Conservation (phyloP, 441 rosid genomes). For the Cnidoscolus chayamansa region DNA sequence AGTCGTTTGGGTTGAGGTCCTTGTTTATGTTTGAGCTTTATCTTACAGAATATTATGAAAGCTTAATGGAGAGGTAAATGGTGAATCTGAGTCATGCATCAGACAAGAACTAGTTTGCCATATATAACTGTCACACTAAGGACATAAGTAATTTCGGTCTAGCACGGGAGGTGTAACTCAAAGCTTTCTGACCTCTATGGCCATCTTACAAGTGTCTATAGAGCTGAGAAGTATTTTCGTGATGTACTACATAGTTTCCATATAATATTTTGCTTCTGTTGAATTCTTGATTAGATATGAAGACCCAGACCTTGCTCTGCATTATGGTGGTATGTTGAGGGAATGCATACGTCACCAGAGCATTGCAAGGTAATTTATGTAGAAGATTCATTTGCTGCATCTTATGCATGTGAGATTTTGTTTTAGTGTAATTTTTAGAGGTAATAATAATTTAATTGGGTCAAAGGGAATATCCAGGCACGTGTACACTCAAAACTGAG, state of each 20-base stretch:
- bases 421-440: background rate
- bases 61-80: background rate
- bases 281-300: constrained; percentile 55
- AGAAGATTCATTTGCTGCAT: background rate
- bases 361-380: constrained; percentile 59
- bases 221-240: background rate
- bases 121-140: background rate
- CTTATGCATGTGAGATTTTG: background rate
- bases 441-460: background rate
- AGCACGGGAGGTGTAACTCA: background rate
- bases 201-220: background rate
- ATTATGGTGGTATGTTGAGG: constrained; percentile 94
- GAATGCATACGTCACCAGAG: constrained; percentile 96
- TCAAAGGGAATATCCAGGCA: no score
- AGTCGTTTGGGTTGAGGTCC: background rate
- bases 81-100: background rate
- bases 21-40: constrained; percentile 7
- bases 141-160: background rate
- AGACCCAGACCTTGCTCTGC: constrained; percentile 84
- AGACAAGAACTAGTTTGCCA: background rate
- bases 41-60: background rate
- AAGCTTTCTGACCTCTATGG: background rate
- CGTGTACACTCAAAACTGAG: no score
- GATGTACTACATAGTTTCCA: background rate
- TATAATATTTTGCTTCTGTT: constrained; percentile 5